These are phyloP conservation scores for Xerocomus potaroensis DNA, from an alignment of 768 basidiomycete species.

Conservation along the genomic window DNA sequence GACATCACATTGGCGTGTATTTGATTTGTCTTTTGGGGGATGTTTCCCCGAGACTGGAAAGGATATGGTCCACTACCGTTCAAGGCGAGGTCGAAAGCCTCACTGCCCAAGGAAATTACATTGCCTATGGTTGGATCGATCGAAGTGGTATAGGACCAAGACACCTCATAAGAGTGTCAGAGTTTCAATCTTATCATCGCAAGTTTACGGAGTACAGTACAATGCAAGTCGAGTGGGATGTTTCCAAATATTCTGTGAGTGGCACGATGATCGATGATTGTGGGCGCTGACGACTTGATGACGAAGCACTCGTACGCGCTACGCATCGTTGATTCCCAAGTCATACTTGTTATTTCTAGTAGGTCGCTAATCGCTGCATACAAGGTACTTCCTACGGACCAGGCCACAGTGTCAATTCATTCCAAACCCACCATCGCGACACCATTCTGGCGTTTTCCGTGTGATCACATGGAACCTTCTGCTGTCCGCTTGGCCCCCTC, in stretches of 20 bases:
- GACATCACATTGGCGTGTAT: conserved; percentile 3
- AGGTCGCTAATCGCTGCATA: conserved; percentile 6
- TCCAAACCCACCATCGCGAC: background rate
- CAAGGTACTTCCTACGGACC: background rate
- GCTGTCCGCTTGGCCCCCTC: conserved; percentile 9
- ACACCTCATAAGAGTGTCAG: conserved; percentile 2
- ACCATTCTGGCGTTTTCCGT: conserved; percentile 10
- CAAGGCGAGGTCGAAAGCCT: conserved; percentile 1
- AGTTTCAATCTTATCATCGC: conserved; percentile 1
- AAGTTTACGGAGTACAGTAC: background rate
- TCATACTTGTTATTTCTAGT: conserved; percentile 3
- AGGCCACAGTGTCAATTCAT: background rate
- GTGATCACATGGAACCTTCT: conserved; percentile 4
- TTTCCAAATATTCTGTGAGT: conserved; percentile 1
- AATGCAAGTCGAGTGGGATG: conserved; percentile 1
- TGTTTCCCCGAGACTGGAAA: background rate
- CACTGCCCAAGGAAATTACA: conserved; percentile 3
- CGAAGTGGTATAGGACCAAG: background rate
- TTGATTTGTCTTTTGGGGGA: background rate
- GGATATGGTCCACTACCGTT: background rate
- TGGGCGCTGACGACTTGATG: background rate
- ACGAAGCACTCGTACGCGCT: conserved; percentile 6
- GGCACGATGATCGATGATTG: background rate
- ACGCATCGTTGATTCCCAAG: conserved; percentile 5
- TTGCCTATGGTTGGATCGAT: conserved; percentile 10